These are phyloP conservation scores for Zymoseptoria pseudotritici DNA, from an alignment of 2,329 filamentous ascomycete genomes.

Conservation along the genomic window DNA sequence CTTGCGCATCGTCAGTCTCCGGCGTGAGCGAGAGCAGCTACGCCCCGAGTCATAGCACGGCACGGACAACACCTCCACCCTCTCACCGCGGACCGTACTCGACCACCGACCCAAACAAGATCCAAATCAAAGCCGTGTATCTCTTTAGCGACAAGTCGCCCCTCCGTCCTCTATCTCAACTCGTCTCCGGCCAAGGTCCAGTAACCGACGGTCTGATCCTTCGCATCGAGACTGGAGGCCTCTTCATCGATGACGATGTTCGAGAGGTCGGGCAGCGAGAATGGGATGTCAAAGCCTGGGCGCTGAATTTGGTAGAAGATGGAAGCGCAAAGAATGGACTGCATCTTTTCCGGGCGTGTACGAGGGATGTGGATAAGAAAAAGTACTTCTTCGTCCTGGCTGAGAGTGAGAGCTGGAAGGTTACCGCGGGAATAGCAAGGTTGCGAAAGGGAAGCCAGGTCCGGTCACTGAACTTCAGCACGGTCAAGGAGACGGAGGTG, in stretches of 20 bases:
- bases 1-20: constrained; percentile 30
- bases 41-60: constrained; percentile 74
- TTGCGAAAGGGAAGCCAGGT: constrained; percentile 51
- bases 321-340: constrained; percentile 37
- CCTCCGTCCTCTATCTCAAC: constrained; percentile 81
- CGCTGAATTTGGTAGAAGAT: constrained; percentile 79
- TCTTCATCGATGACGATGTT: constrained; percentile 96
- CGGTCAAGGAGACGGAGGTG: constrained; percentile 42
- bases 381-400: constrained; percentile 55
- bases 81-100: constrained; percentile 71
- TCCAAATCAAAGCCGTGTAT: constrained; percentile 89
- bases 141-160: constrained; percentile 84
- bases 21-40: constrained; percentile 80
- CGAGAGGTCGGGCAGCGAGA: constrained; percentile 87
- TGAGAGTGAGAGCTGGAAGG: constrained; percentile 55
- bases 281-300: constrained; percentile 99
- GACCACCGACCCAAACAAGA: constrained; percentile 90
- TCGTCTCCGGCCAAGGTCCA: constrained; percentile 73
- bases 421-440: constrained; percentile 50
- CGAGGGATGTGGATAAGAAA: constrained; percentile 54
- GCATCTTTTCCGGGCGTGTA: constrained; percentile 51
- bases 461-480: constrained; percentile 46
- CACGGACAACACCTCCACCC: constrained; percentile 71
- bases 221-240: constrained; percentile 83
- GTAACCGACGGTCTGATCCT: constrained; percentile 91